These are phyloP conservation scores for Rhodotorula glutinis DNA, from an alignment of 1,284 basidiomycete species.

Conservation along the genomic window DNA sequence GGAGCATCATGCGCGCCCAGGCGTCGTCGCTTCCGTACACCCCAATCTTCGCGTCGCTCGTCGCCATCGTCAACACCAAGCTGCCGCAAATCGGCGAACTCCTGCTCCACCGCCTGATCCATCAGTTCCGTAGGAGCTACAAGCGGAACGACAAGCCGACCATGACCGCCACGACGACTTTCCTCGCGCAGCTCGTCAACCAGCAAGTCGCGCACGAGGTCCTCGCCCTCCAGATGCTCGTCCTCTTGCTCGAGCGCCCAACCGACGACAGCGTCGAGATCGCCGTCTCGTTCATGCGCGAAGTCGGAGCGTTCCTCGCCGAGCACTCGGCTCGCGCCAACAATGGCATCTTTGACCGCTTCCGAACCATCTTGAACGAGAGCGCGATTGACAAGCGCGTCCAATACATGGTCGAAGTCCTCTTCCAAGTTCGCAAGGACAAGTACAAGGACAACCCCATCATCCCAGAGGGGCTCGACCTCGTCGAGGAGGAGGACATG, in stretches of 20 bases:
- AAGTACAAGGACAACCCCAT: conserved; percentile 98
- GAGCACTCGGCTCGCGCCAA: conserved; percentile 95
- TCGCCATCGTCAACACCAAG: conserved; percentile 95
- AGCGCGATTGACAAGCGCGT: conserved; percentile 91
- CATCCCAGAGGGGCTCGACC: conserved; percentile 85
- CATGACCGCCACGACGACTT: conserved; percentile 90
- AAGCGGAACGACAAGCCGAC: conserved; percentile 98
- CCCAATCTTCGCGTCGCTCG: conserved; percentile 91
- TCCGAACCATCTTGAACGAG: conserved; percentile 94
- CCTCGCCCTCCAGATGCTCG: conserved; percentile 88
- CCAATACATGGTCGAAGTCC: conserved; percentile 99
- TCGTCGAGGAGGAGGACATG: conserved; percentile 96
- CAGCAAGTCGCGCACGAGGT: conserved; percentile 92
- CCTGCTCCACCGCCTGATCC: conserved; percentile 79
- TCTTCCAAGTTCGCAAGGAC: conserved; percentile 97
- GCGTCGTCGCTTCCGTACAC: conserved; percentile 95
- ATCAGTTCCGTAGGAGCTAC: conserved; percentile 91
- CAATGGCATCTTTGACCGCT: conserved; percentile 87
- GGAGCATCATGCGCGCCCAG: conserved; percentile 98
- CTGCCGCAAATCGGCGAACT: conserved; percentile 94
- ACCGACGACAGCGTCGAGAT: conserved; percentile 99
- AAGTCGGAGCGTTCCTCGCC: conserved; percentile 90
- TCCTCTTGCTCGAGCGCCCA: conserved; percentile 88
- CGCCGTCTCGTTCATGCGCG: conserved; percentile 93
- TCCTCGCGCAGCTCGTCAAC: conserved; percentile 95